Base-by-base conservation (phyloP, 2,329 filamentous ascomycete species). In the Chrysoporthe puriensis region DNA sequence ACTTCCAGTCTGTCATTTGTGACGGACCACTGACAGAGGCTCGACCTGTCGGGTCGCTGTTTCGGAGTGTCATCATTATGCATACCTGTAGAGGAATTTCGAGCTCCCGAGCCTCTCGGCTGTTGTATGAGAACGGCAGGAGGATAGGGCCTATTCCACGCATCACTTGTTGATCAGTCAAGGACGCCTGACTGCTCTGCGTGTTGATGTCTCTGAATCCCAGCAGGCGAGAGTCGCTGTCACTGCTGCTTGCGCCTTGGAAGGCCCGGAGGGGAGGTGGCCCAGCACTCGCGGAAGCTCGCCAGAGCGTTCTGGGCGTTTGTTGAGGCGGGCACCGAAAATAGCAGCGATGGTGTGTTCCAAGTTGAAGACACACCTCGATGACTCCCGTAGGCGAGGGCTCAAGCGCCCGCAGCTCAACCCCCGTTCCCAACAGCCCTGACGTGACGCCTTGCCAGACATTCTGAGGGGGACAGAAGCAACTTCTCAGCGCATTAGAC, bases 1-100 rank as follows among this genome's bases (percentile, higher is more conserved):
- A 65, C 36, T 34, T 43, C 21, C 44, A 62, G 52, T 14, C 62
- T 69, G 62, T 69, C 65, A 69, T 69, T 69, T 69, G 58, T 69
- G 66, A 68, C 68, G 62, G 66, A 61, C 68, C 68, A 69, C 65
- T 68, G 48, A 60, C 26, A 63, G 26, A 16, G 21, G 54, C 42
- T 36, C 46, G 46, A 36, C 16, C 32, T 32, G 60, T 54, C 34
- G 46, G 32, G 8, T 36, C 46, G 46, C 60, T 62, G 60, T 52
- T 52, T 52, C 60, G 60, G 14, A 21, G 46, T 52, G 60, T 40
- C 60, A 62, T 62, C 46, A 40, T n/a, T 34, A 50, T 62, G 46
- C 60, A 61, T 44, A 34, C 34, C 16, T 42, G 56, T 36, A 5
- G 50, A 14, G 26, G 26, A 13, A 4, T 32, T 34, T 54, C 26